phyloP scores from a whole-genome alignment of 495 filamentous ascomycete genomes.

The Penicillium maclennaniae region DNA sequence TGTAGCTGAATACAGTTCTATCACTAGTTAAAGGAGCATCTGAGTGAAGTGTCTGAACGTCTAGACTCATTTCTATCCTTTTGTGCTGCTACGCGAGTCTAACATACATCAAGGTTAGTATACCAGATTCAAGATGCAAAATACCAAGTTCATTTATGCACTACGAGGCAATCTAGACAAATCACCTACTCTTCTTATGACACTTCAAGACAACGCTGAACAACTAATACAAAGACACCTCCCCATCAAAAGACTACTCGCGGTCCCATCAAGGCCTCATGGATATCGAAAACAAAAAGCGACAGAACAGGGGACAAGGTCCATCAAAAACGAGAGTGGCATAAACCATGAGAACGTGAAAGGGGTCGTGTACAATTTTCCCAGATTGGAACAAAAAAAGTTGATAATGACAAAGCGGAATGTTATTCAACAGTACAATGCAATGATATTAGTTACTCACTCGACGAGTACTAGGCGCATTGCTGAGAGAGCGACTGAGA shows the following conservation, averaged over 20 bases:
- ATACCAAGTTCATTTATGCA: neutral
- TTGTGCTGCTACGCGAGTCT: too few relatives aligned
- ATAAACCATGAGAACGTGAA: constrained; percentile 13
- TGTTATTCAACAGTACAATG: neutral
- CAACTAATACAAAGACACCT: neutral
- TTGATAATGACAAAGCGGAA: constrained; percentile 1
- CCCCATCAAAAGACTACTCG: neutral
- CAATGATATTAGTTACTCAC: constrained; percentile 7
- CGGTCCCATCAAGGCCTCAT: constrained; percentile 2
- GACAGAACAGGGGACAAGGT: neutral
- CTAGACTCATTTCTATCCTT: too few relatives aligned
- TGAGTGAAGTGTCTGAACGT: too few relatives aligned
- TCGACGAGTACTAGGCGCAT: constrained; percentile 2
- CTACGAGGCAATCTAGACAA: neutral
- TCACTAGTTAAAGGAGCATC: too few relatives aligned
- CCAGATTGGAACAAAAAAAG: neutral
- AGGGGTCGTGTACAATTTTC: constrained; percentile 13
- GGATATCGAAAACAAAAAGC: constrained; percentile 18
- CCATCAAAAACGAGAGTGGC: constrained; percentile 7
- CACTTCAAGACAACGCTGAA: neutral
- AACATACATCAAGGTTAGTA: too few relatives aligned
- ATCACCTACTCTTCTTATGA: neutral
- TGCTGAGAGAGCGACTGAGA: constrained; percentile 23
- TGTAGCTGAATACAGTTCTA: too few relatives aligned
- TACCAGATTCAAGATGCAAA: too few relatives aligned